Conservation (phyloP, 345 rosid genomes). For the Punica granatum region DNA sequence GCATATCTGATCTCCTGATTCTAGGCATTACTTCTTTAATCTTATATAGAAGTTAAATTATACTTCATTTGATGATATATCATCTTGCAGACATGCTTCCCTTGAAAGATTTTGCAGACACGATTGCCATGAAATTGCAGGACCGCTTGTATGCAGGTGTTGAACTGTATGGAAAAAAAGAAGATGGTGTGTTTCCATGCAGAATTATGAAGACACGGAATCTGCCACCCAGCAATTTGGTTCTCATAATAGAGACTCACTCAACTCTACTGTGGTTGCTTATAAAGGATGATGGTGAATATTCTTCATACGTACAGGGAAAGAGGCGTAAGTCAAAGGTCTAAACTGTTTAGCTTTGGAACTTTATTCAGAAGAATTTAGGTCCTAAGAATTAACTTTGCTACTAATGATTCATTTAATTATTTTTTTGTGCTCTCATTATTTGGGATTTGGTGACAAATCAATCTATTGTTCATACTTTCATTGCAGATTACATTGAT, state of each 20-base stretch:
- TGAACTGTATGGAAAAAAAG: constrained; percentile 56
- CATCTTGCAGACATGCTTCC: constrained; percentile 60
- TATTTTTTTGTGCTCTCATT: background rate
- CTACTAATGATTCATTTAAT: background rate
- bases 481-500: constrained; percentile 61
- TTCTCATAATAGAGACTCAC: constrained; percentile 72
- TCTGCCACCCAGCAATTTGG: constrained; percentile 54
- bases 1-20: background rate
- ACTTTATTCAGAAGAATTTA: background rate
- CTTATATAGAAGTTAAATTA: background rate
- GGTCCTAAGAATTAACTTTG: background rate
- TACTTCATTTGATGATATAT: constrained; percentile 1
- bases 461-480: constrained; percentile 1
- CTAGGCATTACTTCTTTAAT: background rate
- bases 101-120: constrained; percentile 77
- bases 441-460: background rate
- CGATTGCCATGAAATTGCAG: constrained; percentile 51
- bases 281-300: constrained; percentile 40
- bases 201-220: constrained; percentile 45
- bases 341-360: constrained; percentile 8
- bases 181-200: constrained; percentile 48
- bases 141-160: constrained; percentile 52
- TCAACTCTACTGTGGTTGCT: constrained; percentile 71
- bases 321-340: constrained; percentile 67
- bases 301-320: constrained; percentile 30